A percentile compares a stretch with the other conserved stretches of the same genome.
Conservation (phyloP, 805 yeast genomes). For the Kuraishia borneana region DNA sequence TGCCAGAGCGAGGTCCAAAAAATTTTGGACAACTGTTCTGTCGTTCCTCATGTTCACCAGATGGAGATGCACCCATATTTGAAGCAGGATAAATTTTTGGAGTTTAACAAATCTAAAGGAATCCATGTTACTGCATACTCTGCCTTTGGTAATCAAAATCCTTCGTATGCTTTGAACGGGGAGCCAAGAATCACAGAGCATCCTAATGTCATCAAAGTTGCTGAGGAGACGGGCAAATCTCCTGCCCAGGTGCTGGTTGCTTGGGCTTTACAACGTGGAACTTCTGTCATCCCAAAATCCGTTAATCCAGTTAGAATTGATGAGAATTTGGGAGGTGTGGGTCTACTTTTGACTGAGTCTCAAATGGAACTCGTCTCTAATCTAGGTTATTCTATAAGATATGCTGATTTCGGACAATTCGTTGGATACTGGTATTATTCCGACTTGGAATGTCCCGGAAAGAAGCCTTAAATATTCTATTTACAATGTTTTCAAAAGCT, state of each 20-base stretch:
- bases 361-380: constrained; percentile 20
- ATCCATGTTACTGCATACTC: constrained; percentile 65
- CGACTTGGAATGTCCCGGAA: constrained; percentile 22
- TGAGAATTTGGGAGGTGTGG: constrained; percentile 8
- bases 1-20: constrained; percentile 38
- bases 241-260: constrained; percentile 44
- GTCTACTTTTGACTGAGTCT: constrained; percentile 19
- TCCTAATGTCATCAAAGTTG: constrained; percentile 28
- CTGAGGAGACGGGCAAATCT: constrained; percentile 27
- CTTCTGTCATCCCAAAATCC: constrained; percentile 42
- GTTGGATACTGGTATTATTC: constrained; percentile 20
- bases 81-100: constrained; percentile 49
- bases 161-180: constrained; percentile 14
- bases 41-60: constrained; percentile 63
- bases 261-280: constrained; percentile 49
- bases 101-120: constrained; percentile 38
- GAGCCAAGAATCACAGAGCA: constrained; percentile 37
- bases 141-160: constrained; percentile 47
- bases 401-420: constrained; percentile 20
- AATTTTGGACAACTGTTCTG: constrained; percentile 34
- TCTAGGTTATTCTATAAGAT: constrained; percentile 16
- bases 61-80: constrained; percentile 65
- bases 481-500: too few species aligned
- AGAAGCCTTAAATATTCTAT: constrained; percentile 8
- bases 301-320: constrained; percentile 30